Evolutionary conservation across 1,284 basidiomycete genomes (phyloP), one percentile per base, ranked within the genome.

Genomic region (Omphalotus olearius): DNA sequence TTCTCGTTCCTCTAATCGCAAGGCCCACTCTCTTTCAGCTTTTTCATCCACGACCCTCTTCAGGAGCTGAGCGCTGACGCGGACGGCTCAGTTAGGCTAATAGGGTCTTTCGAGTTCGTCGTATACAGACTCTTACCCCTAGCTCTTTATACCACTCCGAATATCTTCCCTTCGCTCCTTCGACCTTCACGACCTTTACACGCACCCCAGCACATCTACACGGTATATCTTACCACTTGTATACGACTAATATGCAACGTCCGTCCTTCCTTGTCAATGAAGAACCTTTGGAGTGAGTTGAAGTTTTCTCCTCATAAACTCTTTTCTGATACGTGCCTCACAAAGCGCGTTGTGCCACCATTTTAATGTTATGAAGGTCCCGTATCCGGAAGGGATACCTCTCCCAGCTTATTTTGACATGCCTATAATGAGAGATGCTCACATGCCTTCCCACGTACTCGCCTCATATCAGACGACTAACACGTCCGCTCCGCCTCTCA

Each of bases 361-460:
- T 56, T 74, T 77, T 59, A 79, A 76, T 51, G 72, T 79, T 30
- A 41, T 51, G 10, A 44, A 37, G 25, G 60, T 64, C 26, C 54
- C 56, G 1, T 57, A 63, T 28, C 53, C 60, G 13, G 57, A 63
- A 5, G 62, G 63, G 35, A 55, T 53, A 44, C 56, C 65, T 6
- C 61, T 74, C 2, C 73, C 71, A 5, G 51, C 68, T 13, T 69
- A 67, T 2, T 64, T 79, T 53, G 68, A 73, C 54, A 67, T 79
- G 62, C 64, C 64, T 35, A 59, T 79, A 51, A 52, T 68, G 14
- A 68, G 66, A 47, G 68, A 72, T 45, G 67, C 69, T 7, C 68
- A 67, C 40, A 61, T 68, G 52, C 79, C 79, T 17, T 78, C 76
- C 7, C 80, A 82, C 56, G 63, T 75, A 48, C 68, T 81, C 38